phyloP scores from a whole-genome alignment of 23 red algal species.

The Rhodosorus marinus region DNA sequence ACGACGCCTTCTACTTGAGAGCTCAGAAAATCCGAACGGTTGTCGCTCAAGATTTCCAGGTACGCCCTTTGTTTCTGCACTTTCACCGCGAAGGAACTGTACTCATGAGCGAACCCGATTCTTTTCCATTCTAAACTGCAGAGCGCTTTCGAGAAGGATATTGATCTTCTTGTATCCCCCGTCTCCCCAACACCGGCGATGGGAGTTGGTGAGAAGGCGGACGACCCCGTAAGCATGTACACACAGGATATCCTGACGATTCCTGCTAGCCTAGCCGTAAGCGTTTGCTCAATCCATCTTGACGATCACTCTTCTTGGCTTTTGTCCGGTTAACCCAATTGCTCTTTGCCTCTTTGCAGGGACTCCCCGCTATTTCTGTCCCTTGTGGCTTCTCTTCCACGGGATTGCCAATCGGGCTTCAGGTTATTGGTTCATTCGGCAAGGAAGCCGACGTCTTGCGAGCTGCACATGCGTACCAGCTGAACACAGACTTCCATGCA shows the following conservation, averaged over 20 bases:
- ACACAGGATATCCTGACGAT: conserved; percentile 51
- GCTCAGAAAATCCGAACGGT: conserved; percentile 44
- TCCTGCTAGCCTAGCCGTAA: conserved; percentile 60
- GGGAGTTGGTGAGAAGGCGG: conserved; percentile 31
- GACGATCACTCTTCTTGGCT: background rate
- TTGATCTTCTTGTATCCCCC: conserved; percentile 46
- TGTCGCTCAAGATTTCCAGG: conserved; percentile 17
- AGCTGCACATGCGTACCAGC: conserved; percentile 57
- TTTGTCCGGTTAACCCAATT: background rate
- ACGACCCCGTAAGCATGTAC: conserved; percentile 52
- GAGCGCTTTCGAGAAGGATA: conserved; percentile 17
- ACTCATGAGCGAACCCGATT: background rate
- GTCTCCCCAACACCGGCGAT: conserved; percentile 52
- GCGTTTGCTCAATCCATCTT: no score
- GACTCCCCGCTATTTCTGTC: conserved; percentile 61
- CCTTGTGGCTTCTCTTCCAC: conserved; percentile 19
- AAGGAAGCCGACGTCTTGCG: conserved; percentile 52
- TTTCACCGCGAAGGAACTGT: background rate
- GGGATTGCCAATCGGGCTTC: conserved; percentile 59
- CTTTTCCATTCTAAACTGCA: no score
- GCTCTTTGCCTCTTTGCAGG: background rate
- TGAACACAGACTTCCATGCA: conserved; percentile 26
- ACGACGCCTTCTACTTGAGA: conserved; percentile 72
- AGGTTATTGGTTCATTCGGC: conserved; percentile 43
- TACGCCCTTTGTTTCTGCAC: background rate